Evolutionary conservation across 1,139 yeast species (phyloP), one percentile per base, ranked within the genome.

Genomic region (Kluyveromyces marxianus): DNA sequence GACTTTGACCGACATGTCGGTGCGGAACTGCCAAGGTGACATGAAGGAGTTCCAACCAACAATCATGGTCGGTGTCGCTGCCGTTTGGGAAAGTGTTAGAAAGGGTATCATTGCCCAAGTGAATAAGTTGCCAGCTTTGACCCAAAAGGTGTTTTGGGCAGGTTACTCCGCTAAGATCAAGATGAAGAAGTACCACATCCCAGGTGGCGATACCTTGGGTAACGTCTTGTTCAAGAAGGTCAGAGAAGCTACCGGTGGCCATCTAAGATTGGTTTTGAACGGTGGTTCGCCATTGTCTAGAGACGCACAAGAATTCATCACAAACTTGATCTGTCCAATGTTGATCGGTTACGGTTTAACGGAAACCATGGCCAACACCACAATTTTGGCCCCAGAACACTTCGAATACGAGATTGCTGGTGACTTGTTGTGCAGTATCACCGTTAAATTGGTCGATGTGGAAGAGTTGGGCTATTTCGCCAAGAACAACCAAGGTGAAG

Each of bases 31-130:
- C 71, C 70, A 77, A 50, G 92, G 96, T 58, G 99, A 92, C 66
- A 78, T 92, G 70, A 77, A 77, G 49, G 89, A 85, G 62, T 87
- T 88, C 69, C 76, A 79, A 65, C 99, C 99, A 50, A 84, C 96
- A 7, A 69, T 92, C 55, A 87, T 92, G 96, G 96, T 89, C 54
- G 98, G 96, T 65, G 98, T 94, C 47, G 97, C 98, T 14, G 96
- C 98, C 2, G 97, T 92, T 46, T 94, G 97, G 96, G 99, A 92
- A 72, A 77, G 84, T 30, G 88, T 92, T 50, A 83, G 95, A 69
- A 92, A 92, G 72, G 99, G 98, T 48, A 85, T 92, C 49, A 57
- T 87, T 53, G 77, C 79, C 46, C 90, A 90, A 69, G 76, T 94
- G 51, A 72, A 74, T 54, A 77, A 79, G 57, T 76, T 76, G 59